These are phyloP conservation scores for Acidomyces sp. DNA, from an alignment of 495 filamentous ascomycete genomes.

Conservation along the genomic window DNA sequence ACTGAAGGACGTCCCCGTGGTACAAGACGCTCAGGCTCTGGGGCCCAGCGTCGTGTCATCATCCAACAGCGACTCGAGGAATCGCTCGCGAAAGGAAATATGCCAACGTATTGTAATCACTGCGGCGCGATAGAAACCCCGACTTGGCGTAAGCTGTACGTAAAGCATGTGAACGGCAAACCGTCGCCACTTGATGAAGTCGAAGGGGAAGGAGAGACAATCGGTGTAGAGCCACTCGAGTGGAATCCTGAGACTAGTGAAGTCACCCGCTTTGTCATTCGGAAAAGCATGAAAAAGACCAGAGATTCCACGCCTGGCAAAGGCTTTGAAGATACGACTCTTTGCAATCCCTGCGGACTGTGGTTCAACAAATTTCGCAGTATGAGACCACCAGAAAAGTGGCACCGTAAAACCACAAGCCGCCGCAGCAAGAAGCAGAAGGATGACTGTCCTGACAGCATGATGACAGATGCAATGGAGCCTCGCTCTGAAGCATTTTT, in stretches of 20 bases:
- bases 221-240: conserved; percentile 51
- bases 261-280: conserved; percentile 38
- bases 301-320: conserved; percentile 42
- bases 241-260: conserved; percentile 43
- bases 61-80: conserved; percentile 53
- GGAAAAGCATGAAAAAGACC: conserved; percentile 61
- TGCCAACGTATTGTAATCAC: conserved; percentile 77
- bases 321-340: conserved; percentile 51
- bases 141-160: conserved; percentile 85
- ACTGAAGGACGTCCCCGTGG: conserved; percentile 4
- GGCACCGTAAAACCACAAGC: conserved; percentile 46
- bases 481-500: conserved; percentile 18
- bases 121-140: conserved; percentile 91
- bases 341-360: conserved; percentile 94
- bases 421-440: conserved; percentile 26
- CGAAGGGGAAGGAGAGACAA: conserved; percentile 50
- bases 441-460: conserved; percentile 5
- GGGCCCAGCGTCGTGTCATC: conserved; percentile 37
- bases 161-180: conserved; percentile 46
- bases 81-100: conserved; percentile 55
- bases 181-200: conserved; percentile 40
- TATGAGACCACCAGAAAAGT: conserved; percentile 71
- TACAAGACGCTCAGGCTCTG: conserved; percentile 13
- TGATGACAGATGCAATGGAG: conserved; percentile 15
- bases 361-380: conserved; percentile 79